These are phyloP conservation scores for Gaertneriomyces sp. DNA, from an alignment of 192 early-diverging fungal species.

Conservation along the genomic window DNA sequence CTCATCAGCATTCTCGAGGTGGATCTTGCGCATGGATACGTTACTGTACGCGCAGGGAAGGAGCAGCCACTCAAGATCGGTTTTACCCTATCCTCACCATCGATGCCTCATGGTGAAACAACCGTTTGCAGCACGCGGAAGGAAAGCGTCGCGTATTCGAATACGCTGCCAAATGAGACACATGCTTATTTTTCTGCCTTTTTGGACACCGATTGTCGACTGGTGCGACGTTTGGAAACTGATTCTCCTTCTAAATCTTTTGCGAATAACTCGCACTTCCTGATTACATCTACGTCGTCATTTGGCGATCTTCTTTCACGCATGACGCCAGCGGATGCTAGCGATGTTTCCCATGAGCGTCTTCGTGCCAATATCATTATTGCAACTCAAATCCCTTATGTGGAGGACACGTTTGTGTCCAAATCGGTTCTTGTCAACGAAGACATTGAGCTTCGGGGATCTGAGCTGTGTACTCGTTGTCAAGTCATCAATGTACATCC, in stretches of 20 bases:
- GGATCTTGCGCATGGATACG: neutral
- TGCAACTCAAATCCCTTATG: constrained; percentile 49
- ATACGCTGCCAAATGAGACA: neutral
- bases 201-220: constrained; percentile 41
- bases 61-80: neutral
- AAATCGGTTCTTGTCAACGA: constrained; percentile 27
- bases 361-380: constrained; percentile 74
- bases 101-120: neutral
- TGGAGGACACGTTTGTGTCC: constrained; percentile 62
- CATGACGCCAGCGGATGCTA: constrained; percentile 38
- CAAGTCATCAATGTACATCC: constrained; percentile 75
- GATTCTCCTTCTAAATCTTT: constrained; percentile 30
- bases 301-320: constrained; percentile 51
- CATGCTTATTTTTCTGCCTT: constrained; percentile 31
- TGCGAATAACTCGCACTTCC: constrained; percentile 70
- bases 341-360: neutral
- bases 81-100: neutral
- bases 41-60: constrained; percentile 7
- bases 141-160: neutral
- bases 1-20: constrained; percentile 21
- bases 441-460: constrained; percentile 29
- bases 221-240: constrained; percentile 22
- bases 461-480: constrained; percentile 67
- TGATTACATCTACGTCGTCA: constrained; percentile 61
- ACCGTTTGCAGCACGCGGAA: neutral